Base-by-base conservation (phyloP, 208 protist species). In the Trypanosomatidae sp. region DNA sequence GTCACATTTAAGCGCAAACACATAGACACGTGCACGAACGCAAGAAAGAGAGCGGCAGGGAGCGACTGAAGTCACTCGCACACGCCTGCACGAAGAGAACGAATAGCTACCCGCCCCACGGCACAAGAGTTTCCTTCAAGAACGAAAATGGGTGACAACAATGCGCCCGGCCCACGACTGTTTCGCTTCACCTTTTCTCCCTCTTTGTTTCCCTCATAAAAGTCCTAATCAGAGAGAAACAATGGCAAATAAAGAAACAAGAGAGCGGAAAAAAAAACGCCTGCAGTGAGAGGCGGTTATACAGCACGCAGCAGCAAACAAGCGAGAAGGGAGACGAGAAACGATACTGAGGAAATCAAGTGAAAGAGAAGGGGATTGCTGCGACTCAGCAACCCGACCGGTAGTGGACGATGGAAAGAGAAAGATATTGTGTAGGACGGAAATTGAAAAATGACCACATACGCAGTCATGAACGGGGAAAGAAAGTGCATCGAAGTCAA, bases 61-160 rank as follows among this genome's bases (percentile, higher is more conserved):
- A 58, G 8, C 52, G 52, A 22, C 52, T 58, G 52, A 58, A 58
- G 52, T 58, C 52, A 58, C n/a, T 58, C 25, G 52, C n/a, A 58
- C 52, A 33, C 52, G 19, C 17, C n/a, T n/a, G 13, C 47, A 52
- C 17, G n/a, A 22, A n/a, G 4, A 33, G 3, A n/a, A 58, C 30
- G 22, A 13, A 58, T 25, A 33, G 6, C 22, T n/a, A 9, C 52
- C 52, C 52, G n/a, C 10, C 52, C n/a, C 19, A 58, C 4, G 22
- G 19, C 19, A 22, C 25, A 25, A 15, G 8, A 25, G 8, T 58
- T 10, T 30, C 52, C 52, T 9, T 30, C 52, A 15, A 30, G n/a
- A 58, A 58, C 19, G 17, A 53, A 53, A 53, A 53, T 53, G n/a
- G 19, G 49, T 53, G 49, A 53, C 19, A 53, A 53, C 6, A 53